Conservation (phyloP, 108 stramenopile genomes). For the Fragilariopsis cylindrus region DNA sequence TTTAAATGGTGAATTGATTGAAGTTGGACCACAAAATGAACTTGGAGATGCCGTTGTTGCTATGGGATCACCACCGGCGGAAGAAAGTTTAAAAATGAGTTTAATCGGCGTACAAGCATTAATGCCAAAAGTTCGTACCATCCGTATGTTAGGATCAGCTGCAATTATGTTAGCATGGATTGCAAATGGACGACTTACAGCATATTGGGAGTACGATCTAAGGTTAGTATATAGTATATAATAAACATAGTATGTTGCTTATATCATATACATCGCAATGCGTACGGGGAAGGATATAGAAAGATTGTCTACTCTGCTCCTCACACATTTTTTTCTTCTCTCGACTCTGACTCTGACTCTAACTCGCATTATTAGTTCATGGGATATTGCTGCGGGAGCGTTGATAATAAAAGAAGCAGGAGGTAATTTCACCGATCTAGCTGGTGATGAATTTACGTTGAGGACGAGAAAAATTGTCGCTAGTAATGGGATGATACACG, state of each 20-base stretch:
- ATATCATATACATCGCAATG: no score
- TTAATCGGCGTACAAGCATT: slow-evolving; percentile 61
- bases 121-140: slow-evolving; percentile 69
- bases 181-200: slow-evolving; percentile 69
- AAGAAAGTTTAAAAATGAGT: slow-evolving; percentile 70
- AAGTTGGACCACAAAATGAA: slow-evolving; percentile 30
- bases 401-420: slow-evolving; percentile 76
- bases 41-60: slow-evolving; percentile 50
- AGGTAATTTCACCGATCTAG: slow-evolving; percentile 68
- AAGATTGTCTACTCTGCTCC: no score
- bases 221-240: no score
- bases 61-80: slow-evolving; percentile 67
- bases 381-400: slow-evolving; percentile 82
- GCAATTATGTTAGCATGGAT: slow-evolving; percentile 86
- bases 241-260: no score
- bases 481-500: slow-evolving; percentile 65
- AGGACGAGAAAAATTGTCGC: slow-evolving; percentile 76
- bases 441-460: slow-evolving; percentile 56
- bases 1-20: slow-evolving; percentile 60
- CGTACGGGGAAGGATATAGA: no score
- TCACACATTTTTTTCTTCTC: no score
- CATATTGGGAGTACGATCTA: slow-evolving; percentile 85
- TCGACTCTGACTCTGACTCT: no score
- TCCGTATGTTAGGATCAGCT: slow-evolving; percentile 83
- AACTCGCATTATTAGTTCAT: slow-evolving; percentile 35